Evolutionary conservation across 345 rosid genomes (phyloP), one percentile per base, ranked within the genome.

Genomic region (Bretschneidera sinensis): DNA sequence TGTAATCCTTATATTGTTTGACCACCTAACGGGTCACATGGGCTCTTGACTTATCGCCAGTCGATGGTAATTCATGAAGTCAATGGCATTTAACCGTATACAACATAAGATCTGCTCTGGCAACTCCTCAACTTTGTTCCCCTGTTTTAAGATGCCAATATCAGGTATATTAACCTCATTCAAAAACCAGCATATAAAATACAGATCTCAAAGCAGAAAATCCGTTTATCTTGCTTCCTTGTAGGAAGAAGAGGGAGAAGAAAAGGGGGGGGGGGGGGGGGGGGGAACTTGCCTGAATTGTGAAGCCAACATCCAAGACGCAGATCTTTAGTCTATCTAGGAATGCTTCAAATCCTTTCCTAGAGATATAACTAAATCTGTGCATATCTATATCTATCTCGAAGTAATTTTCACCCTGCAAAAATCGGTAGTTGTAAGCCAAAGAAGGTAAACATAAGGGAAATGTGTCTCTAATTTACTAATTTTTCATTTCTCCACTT

Each of bases 311-410:
- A 54, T 89, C 97, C 73, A 89, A 75, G 74, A 81, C 63, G 50
- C 96, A 87, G 18, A 56, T 66, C 86, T 84, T 89, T 56, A 92
- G 81, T 70, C 89, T 80, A 67, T 85, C 83, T 55, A 87, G 81
- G 71, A 92, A 85, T 63, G 89, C 71, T 80, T 84, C 97, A 61
- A 92, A 82, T 33, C 98, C 98, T 79, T 87, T 92, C 70, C 97
- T 75, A 35, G 98, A 83, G 48, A 94, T 83, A 74, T 84, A 94
- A 79, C 96, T 76, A 70, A 90, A 94, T 76, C 97, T 85, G 66
- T 94, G 99, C 90, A 94, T 88, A 77, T 94, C 99, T 25, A 94
- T 76, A 74, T 94, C 97, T 0, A 94, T 82, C 82, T 90, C 97
- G 0, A 94, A 76, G 84, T 87, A 89, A 63, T 88, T 84, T 47